These are phyloP conservation scores for Citrus trifoliata DNA, from an alignment of 345 rosid genomes.

Conservation along the genomic window DNA sequence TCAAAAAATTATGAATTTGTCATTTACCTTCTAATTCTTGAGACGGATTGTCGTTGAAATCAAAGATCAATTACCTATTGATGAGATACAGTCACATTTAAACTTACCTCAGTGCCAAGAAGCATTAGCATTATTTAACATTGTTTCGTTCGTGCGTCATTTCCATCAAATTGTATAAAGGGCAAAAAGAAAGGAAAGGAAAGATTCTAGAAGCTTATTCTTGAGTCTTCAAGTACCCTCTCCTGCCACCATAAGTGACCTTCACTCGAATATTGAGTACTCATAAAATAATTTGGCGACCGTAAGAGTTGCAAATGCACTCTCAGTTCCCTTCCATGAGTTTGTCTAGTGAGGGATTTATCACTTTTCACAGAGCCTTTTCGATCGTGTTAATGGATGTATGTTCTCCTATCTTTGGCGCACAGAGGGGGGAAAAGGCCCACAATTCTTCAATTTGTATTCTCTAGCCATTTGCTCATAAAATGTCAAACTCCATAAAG, in stretches of 20 bases:
- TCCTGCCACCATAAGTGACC: background rate
- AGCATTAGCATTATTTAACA: no score
- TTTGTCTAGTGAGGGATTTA: background rate
- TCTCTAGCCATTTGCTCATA: background rate
- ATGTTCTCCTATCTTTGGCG: background rate
- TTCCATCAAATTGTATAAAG: no score
- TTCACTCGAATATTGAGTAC: background rate
- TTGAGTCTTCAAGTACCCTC: background rate
- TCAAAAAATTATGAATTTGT: no score
- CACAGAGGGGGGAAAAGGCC: background rate
- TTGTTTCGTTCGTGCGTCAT: no score
- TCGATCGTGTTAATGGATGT: background rate
- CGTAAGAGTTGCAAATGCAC: background rate
- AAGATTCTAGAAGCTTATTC: background rate
- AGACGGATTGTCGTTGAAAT: no score
- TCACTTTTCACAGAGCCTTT: background rate
- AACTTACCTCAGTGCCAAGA: no score
- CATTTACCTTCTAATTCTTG: no score
- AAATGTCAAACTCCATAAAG: conserved; percentile 68
- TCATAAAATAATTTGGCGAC: no score
- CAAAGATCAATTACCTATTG: no score
- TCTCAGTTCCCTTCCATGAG: background rate
- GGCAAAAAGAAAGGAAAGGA: no score
- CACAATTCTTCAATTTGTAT: background rate
- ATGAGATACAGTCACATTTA: no score